Base-by-base conservation (phyloP, 495 filamentous ascomycete genomes). In the Aeminium ludgeri region DNA sequence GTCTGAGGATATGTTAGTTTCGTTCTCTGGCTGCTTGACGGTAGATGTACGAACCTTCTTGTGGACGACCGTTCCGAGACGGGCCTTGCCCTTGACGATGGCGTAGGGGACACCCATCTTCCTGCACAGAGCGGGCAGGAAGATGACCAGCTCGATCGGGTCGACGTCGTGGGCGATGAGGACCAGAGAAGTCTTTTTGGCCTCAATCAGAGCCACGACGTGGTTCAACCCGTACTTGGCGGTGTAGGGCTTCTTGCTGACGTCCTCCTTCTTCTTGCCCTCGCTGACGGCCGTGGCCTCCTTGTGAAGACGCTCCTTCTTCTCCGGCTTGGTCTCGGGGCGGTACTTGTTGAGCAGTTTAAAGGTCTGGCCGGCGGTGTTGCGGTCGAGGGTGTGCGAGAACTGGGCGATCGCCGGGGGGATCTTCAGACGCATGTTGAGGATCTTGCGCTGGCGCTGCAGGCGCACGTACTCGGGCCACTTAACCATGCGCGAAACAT, bases 201-300 rank as follows among this genome's bases (percentile, higher is more conserved):
- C 96, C 80, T 99, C 91, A 61, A 99, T 86, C 51, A 99, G 74
- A 48, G 89, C 91, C 52, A 99, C 91, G 56, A 99, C 89, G 73
- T 99, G 91, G 76, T 99, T 99, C 55, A 99, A 77, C 68, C 91
- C 91, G 66, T 92, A 96, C 78, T 99, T 96, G 73, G 87, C 89
- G 56, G 80, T 70, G 67, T 94, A 96, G 55, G 89, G 89, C 78
- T 99, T 99, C 82, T 96, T 96, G 79, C 74, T 80, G 57, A 91
- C 86, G 61, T 95, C 89, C 73, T 96, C 91, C 82, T 96, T 96
- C 79, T 95, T 96, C 80, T 95, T 92, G 64, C 91, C 91, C 64
- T 96, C 85, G 60, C 80, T 72, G 60, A 96, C 76, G 52, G 86
- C 91, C 51, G 84, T 93, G 45, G 91, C 91, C 75, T 99, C 91